Conservation (phyloP, 768 basidiomycete species). For the Kwoniella mangroviensis region DNA sequence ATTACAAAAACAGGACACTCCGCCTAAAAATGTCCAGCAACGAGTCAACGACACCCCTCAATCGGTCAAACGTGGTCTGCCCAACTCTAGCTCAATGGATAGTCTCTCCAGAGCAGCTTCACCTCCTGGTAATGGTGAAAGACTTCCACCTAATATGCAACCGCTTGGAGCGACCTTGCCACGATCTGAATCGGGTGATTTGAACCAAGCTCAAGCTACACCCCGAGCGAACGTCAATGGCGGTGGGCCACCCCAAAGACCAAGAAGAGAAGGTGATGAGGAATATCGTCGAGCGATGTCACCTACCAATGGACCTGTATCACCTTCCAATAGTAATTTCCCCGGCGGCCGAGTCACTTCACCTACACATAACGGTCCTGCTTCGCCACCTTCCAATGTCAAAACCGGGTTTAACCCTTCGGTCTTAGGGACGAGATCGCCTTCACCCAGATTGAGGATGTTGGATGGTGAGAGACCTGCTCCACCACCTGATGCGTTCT, state of each 20-base stretch:
- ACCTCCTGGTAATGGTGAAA: conserved; percentile 26
- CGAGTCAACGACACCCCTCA: conserved; percentile 25
- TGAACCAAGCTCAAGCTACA: conserved; percentile 24
- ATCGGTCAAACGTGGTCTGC: conserved; percentile 22
- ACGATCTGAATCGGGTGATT: conserved; percentile 31
- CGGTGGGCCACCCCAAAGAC: conserved; percentile 59
- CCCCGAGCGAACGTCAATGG: conserved; percentile 47
- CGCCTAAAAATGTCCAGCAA: conserved; percentile 20
- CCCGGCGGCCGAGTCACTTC: conserved; percentile 31
- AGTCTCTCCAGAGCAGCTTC: conserved; percentile 35
- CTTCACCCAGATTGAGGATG: conserved; percentile 59
- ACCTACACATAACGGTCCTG: conserved; percentile 33
- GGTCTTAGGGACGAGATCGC: conserved; percentile 64
- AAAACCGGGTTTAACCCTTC: conserved; percentile 57
- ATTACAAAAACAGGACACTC: conserved; percentile 10
- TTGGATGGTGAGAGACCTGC: conserved; percentile 46
- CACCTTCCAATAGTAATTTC: conserved; percentile 34
- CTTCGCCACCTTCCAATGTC: conserved; percentile 41
- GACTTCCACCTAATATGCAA: conserved; percentile 9
- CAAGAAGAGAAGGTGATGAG: conserved; percentile 53
- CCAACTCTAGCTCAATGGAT: conserved; percentile 36
- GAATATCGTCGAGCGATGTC: conserved; percentile 67
- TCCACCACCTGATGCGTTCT: conserved; percentile 69
- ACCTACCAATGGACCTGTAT: conserved; percentile 58
- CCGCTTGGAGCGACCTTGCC: conserved; percentile 23